These are phyloP conservation scores for Nicotiana sylvestris DNA, from an alignment of 257 asterid species.

Conservation along the genomic window DNA sequence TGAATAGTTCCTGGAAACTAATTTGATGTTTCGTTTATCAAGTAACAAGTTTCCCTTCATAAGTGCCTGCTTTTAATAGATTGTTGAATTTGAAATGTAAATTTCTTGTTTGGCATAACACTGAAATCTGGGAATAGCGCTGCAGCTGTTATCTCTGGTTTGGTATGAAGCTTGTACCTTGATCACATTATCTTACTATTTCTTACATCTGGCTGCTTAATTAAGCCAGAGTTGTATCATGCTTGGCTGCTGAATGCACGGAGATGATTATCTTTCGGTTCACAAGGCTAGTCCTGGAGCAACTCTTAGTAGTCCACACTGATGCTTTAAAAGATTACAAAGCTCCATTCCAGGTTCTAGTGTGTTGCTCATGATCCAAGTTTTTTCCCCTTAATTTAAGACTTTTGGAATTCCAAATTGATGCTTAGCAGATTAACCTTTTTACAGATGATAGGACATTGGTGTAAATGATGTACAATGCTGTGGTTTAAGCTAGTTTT, in stretches of 20 bases:
- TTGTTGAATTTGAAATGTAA: background rate
- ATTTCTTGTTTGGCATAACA: background rate
- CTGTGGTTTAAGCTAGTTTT: background rate
- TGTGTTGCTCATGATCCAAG: background rate
- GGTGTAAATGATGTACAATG: background rate
- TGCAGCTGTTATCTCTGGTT: background rate
- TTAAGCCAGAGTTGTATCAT: background rate
- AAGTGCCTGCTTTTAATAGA: background rate
- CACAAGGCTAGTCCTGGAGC: background rate
- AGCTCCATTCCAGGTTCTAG: background rate
- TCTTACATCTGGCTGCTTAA: background rate
- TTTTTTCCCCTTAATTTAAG: background rate
- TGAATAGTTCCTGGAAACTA: conserved; percentile 17
- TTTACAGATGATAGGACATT: background rate
- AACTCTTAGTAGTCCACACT: background rate
- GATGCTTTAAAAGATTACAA: conserved; percentile 4
- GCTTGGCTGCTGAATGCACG: background rate
- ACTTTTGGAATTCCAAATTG: background rate
- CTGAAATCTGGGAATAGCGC: background rate
- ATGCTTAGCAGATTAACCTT: background rate
- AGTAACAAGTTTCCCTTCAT: background rate
- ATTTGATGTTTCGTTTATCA: background rate
- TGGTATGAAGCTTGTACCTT: background rate
- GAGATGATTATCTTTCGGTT: background rate
- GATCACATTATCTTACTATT: background rate